These are phyloP conservation scores for Trematosphaeria pertusa DNA, from an alignment of 2,329 filamentous ascomycete genomes.

Conservation along the genomic window DNA sequence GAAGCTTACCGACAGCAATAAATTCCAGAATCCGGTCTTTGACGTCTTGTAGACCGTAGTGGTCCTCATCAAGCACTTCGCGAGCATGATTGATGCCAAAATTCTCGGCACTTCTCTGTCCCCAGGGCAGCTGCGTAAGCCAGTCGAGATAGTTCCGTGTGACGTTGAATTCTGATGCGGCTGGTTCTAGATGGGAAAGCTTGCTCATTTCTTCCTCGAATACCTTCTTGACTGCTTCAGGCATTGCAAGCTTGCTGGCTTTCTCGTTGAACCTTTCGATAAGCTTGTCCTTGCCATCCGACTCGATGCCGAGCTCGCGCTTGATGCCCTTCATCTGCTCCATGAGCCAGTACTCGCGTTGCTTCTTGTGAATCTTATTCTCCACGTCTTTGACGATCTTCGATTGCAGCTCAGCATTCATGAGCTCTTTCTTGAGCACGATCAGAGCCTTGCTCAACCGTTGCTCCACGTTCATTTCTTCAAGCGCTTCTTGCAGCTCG, in stretches of 20 bases:
- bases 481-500: conserved; percentile 90
- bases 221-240: conserved; percentile 93
- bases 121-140: conserved; percentile 98
- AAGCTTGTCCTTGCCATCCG: conserved; percentile 96
- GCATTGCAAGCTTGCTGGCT: conserved; percentile 92
- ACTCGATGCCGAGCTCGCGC: conserved; percentile 93
- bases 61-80: conserved; percentile 91
- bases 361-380: conserved; percentile 94
- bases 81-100: conserved; percentile 93
- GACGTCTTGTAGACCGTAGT: conserved; percentile 96
- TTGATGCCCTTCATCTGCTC: conserved; percentile 99
- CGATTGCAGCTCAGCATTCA: conserved; percentile 95
- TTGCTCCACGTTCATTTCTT: conserved; percentile 88
- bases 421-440: conserved; percentile 95
- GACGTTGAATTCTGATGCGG: conserved; percentile 97
- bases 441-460: conserved; percentile 89
- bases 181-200: conserved; percentile 90
- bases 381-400: conserved; percentile 99
- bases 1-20: conserved; percentile 95
- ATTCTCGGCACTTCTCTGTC: conserved; percentile 92
- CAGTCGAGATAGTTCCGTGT: conserved; percentile 98
- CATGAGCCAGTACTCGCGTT: conserved; percentile 98
- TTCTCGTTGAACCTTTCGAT: conserved; percentile 98
- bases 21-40: conserved; percentile 99
- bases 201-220: conserved; percentile 99